A percentile compares a stretch with the other conserved stretches of the same genome.
Conservation (phyloP, 2,329 filamentous ascomycete species). For the Periconia sp. region DNA sequence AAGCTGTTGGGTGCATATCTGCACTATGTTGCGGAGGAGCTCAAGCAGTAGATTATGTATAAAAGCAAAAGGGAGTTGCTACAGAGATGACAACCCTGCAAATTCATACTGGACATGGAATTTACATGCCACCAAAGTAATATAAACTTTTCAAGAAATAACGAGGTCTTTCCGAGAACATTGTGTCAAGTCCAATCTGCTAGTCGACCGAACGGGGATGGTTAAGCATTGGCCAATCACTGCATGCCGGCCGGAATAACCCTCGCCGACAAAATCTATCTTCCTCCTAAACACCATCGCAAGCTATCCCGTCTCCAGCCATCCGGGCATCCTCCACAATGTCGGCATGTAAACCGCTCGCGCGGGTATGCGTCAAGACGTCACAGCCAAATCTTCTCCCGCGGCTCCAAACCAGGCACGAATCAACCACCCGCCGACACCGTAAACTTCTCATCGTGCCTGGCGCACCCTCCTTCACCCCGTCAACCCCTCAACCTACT, state of each 20-base stretch:
- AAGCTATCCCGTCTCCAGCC: conserved; percentile 3
- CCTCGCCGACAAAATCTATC: conserved; percentile 25
- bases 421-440: conserved; percentile 50
- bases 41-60: conserved; percentile 47
- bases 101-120: too few relatives aligned
- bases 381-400: conserved; percentile 26
- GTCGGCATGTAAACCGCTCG: conserved; percentile 36
- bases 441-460: conserved; percentile 50
- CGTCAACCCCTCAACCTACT: conserved; percentile 27
- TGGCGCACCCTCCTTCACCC: conserved; percentile 47
- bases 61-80: background rate
- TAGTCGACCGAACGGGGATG: background rate
- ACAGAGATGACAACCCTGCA: background rate
- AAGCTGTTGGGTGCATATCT: conserved; percentile 94
- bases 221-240: conserved; percentile 13
- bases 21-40: conserved; percentile 93
- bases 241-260: conserved; percentile 24
- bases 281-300: conserved; percentile 15
- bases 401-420: conserved; percentile 40
- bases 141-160: too few relatives aligned
- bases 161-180: too few relatives aligned
- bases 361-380: conserved; percentile 21
- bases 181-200: too few relatives aligned
- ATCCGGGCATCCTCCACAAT: conserved; percentile 23
- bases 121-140: too few relatives aligned